phyloP scores from a whole-genome alignment of 164 flowering plant genomes.

The Stephania cephalantha region DNA sequence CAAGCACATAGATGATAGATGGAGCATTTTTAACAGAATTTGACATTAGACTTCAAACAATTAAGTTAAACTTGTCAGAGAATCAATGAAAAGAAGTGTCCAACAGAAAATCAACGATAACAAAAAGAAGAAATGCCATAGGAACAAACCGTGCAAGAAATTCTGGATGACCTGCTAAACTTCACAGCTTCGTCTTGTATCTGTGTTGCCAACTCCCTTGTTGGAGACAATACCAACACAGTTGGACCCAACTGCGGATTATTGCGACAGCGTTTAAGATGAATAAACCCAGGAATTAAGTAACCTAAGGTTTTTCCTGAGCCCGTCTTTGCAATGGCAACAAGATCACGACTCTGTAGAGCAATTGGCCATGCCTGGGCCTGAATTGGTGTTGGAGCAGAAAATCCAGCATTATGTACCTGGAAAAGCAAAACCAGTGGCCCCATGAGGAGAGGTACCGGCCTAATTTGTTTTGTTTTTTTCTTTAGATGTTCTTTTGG shows the following conservation, averaged over 20 bases:
- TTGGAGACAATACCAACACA: slow-evolving; percentile 81
- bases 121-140: background rate
- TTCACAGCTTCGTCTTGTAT: slow-evolving; percentile 86
- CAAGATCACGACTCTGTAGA: slow-evolving; percentile 71
- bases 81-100: background rate
- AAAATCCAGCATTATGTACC: slow-evolving; percentile 77
- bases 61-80: background rate
- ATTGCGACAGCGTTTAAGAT: slow-evolving; percentile 54
- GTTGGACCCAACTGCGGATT: slow-evolving; percentile 72
- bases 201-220: slow-evolving; percentile 92
- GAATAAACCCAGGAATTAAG: slow-evolving; percentile 74
- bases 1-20: background rate
- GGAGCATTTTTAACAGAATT: background rate
- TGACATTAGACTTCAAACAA: background rate
- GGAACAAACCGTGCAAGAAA: slow-evolving; percentile 67
- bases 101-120: background rate
- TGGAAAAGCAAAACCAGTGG: slow-evolving; percentile 49
- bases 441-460: slow-evolving; percentile 39
- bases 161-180: slow-evolving; percentile 72
- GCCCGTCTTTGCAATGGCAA: slow-evolving; percentile 93
- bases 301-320: slow-evolving; percentile 94
- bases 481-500: slow-evolving; percentile 15
- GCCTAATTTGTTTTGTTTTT: slow-evolving; percentile 25
- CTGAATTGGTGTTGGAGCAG: slow-evolving; percentile 91
- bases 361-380: slow-evolving; percentile 95